Base-by-base conservation (phyloP, 2,329 filamentous ascomycete genomes). In the Cryphonectria nitschkei region DNA sequence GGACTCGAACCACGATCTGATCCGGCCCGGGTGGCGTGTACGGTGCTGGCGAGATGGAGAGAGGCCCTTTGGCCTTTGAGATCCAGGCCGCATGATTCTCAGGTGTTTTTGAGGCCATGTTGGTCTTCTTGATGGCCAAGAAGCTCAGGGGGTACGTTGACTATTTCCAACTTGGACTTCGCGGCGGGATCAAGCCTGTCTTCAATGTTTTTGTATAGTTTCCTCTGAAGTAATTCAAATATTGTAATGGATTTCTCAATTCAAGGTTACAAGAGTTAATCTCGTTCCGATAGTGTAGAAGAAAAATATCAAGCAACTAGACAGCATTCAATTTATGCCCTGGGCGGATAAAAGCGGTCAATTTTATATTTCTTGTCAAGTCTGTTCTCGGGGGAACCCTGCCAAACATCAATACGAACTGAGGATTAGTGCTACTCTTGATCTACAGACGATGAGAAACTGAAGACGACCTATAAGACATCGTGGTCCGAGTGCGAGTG, bases 1-100 rank as follows among this genome's bases (percentile, higher is more conserved):
- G 68, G 66, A 75, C 77, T 50, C 72, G 73, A 16, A 79, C 70
- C 29, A 78, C 70, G 37, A 77, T 69, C 62, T 77, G 74, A 34
- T 37, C 60, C 9, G 60, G 46, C n/a, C 41, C 43, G 6, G 67
- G 67, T 37, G 67, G 2, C 22, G 67, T 54, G 46, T 64, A 64
- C 9, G 67, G 67, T 13, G 67, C 67, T 5, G 26, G 6, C 34
- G 34, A 69, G n/a, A 26, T 58, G 29, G 29, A 69, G 22, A 19
- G 43, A 22, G 41, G 69, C 58, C 22, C 65, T 50, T 58, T 54
- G 37, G 69, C 68, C 68, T 61, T 61, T n/a, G 58, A n/a, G 19
- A 61, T 37, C 58, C 58, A 61, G 19, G 32, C 54, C 5, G 54
- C 54, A 58, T 58, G 54, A 29, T 58, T 58, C 2, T 58, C 29